These are phyloP conservation scores for Phytopythium delawarense DNA, from an alignment of 352 stramenopile genomes.

Conservation along the genomic window DNA sequence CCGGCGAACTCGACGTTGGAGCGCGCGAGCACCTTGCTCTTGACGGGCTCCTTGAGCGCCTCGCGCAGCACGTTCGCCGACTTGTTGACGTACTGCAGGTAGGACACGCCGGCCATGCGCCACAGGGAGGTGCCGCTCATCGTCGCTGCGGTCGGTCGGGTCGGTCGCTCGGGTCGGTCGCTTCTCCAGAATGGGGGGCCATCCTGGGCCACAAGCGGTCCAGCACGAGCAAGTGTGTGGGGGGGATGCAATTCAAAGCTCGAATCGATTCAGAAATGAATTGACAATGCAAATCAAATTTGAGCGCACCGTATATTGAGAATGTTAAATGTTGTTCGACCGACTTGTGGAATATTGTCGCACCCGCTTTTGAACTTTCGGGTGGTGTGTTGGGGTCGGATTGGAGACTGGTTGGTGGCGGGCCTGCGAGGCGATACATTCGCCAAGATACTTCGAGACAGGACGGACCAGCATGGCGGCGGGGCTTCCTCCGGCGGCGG, in stretches of 20 bases:
- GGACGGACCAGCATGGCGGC: neutral
- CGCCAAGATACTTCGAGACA: neutral
- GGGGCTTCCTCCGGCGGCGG: neutral
- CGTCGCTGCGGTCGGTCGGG: neutral
- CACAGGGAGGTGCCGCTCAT: constrained; percentile 72
- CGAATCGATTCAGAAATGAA: neutral
- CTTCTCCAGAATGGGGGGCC: constrained; percentile 1
- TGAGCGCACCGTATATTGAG: neutral
- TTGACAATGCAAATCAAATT: neutral
- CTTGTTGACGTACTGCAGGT: constrained; percentile 89
- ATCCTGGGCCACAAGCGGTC: neutral
- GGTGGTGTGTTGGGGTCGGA: neutral
- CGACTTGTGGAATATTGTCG: neutral
- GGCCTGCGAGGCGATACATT: neutral
- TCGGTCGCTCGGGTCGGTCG: neutral
- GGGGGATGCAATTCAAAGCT: too few relatives aligned
- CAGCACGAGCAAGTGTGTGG: neutral
- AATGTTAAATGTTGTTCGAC: neutral
- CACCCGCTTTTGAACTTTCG: neutral
- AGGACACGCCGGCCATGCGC: constrained; percentile 82
- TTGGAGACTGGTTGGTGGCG: neutral
- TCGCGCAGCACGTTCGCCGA: constrained; percentile 68
- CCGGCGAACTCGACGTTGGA: constrained; percentile 78
- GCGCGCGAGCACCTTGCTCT: constrained; percentile 71
- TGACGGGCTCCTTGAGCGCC: constrained; percentile 83